phyloP scores from a whole-genome alignment of 768 basidiomycete genomes.

The Amanita phalloides region DNA sequence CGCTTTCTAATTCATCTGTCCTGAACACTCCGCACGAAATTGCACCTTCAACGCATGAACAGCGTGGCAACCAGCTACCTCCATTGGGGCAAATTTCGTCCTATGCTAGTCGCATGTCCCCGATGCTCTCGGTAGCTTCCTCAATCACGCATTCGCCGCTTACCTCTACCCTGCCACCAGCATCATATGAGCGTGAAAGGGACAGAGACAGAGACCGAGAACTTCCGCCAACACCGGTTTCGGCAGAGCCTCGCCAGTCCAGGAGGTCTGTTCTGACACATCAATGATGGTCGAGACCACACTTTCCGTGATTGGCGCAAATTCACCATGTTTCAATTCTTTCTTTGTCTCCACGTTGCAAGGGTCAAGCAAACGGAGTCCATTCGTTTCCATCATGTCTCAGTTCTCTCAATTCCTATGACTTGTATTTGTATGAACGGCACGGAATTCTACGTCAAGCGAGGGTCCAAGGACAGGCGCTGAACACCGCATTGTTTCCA shows the following conservation, averaged over 20 bases:
- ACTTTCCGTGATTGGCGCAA: background rate
- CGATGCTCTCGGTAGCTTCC: slow-evolving; percentile 25
- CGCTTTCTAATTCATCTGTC: slow-evolving; percentile 32
- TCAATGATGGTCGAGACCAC: slow-evolving; percentile 15
- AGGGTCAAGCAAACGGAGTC: background rate
- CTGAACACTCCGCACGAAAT: slow-evolving; percentile 15
- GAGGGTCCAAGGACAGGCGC: background rate
- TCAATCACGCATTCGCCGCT: slow-evolving; percentile 29
- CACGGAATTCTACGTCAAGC: background rate
- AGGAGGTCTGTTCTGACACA: slow-evolving; percentile 27
- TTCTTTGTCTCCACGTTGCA: slow-evolving; percentile 1
- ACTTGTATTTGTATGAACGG: slow-evolving; percentile 1
- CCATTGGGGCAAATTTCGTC: slow-evolving; percentile 25
- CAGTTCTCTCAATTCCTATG: background rate
- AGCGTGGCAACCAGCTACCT: slow-evolving; percentile 20
- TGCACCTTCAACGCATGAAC: slow-evolving; percentile 16
- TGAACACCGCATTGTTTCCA: background rate
- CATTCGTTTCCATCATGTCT: background rate
- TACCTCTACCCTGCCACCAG: slow-evolving; percentile 23
- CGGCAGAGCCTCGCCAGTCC: slow-evolving; percentile 27
- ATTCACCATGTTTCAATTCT: background rate
- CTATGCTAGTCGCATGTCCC: slow-evolving; percentile 26
- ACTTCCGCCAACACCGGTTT: slow-evolving; percentile 33
- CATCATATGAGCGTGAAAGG: slow-evolving; percentile 48
- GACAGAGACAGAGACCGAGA: slow-evolving; percentile 41